Evolutionary conservation across 768 basidiomycete genomes (phyloP), one percentile per base, ranked within the genome.

Genomic region (Dictyophora rubrovolvata): DNA sequence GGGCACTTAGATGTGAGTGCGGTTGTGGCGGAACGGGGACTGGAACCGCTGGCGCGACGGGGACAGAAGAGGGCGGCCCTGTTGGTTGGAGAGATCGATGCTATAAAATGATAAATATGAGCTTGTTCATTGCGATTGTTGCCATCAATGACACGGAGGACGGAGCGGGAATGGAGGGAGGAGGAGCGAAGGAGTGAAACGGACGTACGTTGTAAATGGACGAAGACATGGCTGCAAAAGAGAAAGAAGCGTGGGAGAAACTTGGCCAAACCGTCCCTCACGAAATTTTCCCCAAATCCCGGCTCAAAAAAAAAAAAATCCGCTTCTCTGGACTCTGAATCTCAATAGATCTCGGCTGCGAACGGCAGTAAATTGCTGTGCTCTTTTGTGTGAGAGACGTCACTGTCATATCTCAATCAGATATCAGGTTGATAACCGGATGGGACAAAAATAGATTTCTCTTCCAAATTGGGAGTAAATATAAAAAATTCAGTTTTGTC

Each of bases 11-110:
- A 20, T 61, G 62, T 60, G 63, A 63, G 55, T 62, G 64, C 54
- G 63, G 54, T 49, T 34, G 42, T 53, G 69, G 65, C 61, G 69
- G 73, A 59, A 69, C 53, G 49, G 61, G 47, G 18, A 54, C 58
- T 36, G 59, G 23, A 35, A 33, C 62, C 48, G 42, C 54, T 36
- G 50, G 22, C 16, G n/a, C 23, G 48, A 51, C 56, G 21, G 53
- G 17, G 1, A 58, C 56, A 18, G 56, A 20, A 18, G 21, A 63
- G n/a, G 70, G 67, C 9, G 75, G 70, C 54, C 70, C 75, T 42
- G 73, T 71, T 0, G 75, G 75, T 60, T 75, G 75, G 5, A 76
- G 67, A 58, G 70, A 70, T 60, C 74, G 73, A 65, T 76, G 75
- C 75, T 76, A 42, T 5, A 42, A 42, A 42, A 42, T 42, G n/a